Evolutionary conservation across 225 moss, liverwort and hornwort species (phyloP).

Genomic region (Rhytidiadelphus loreus): DNA sequence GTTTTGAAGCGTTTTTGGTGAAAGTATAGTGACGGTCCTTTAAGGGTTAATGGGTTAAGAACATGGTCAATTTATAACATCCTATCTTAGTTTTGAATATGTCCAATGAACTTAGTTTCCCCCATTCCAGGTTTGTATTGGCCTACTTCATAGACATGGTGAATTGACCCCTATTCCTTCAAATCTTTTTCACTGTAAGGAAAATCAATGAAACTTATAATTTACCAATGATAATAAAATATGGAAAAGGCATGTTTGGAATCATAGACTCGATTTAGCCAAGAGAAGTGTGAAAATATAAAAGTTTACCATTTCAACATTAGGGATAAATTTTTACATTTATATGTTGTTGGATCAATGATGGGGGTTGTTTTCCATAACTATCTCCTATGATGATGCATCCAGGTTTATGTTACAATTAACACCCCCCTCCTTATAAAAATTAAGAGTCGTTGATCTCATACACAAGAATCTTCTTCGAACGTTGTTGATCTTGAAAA

Average conservation of each 20-base stretch:
- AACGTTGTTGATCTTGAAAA: too few species aligned
- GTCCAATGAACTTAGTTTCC: neutral
- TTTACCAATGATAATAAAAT: neutral
- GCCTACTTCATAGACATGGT: neutral
- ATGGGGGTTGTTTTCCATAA: neutral
- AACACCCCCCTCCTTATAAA: too few species aligned
- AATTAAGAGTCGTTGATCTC: too few species aligned
- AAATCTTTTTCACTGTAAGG: fast-evolving
- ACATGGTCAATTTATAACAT: too few species aligned
- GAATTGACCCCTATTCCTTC: neutral
- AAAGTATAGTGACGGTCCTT: too few species aligned
- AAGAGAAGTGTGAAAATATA: neutral
- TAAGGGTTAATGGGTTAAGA: too few species aligned
- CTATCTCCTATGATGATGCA: too few species aligned
- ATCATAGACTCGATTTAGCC: too few species aligned
- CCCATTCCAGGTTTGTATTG: fast-evolving
- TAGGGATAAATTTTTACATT: neutral
- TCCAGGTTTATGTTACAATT: too few species aligned
- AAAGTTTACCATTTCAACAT: neutral
- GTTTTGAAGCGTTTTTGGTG: too few species aligned
- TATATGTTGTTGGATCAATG: neutral
- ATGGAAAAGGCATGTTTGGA: neutral
- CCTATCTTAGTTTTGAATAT: neutral
- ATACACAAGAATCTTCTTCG: too few species aligned
- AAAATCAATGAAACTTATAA: neutral